Conservation (phyloP, 1,284 basidiomycete genomes). For the Coniophora puteana region DNA sequence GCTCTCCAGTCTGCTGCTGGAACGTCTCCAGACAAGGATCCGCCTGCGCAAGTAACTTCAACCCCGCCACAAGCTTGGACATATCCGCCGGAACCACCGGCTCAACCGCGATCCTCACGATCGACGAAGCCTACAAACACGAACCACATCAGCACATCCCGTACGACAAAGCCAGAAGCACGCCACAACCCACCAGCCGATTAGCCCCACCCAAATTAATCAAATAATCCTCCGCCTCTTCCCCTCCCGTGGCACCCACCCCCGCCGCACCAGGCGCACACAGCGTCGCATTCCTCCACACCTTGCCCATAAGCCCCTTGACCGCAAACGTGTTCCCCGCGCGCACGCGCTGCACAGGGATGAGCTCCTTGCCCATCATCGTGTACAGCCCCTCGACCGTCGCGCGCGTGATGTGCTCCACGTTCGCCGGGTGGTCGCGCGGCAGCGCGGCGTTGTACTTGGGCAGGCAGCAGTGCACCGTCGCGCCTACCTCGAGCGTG, state of each 20-base stretch:
- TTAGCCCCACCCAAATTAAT: conserved; percentile 84
- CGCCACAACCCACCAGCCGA: conserved; percentile 51
- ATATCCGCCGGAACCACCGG: conserved; percentile 89
- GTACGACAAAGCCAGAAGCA: conserved; percentile 1
- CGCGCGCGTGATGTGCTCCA: conserved; percentile 61
- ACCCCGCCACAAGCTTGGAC: conserved; percentile 85
- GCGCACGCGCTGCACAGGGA: conserved; percentile 79
- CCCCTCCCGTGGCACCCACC: conserved; percentile 33
- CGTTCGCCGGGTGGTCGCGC: conserved; percentile 69
- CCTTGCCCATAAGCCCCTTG: conserved; percentile 85
- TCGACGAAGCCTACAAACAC: conserved; percentile 68
- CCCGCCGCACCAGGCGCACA: conserved; percentile 61
- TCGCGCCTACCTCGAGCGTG: conserved; percentile 64
- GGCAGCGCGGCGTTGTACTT: conserved; percentile 79
- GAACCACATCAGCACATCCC: conserved; percentile 8
- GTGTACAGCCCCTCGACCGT: conserved; percentile 82
- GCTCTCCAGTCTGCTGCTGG: conserved; percentile 96
- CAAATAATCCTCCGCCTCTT: conserved; percentile 48
- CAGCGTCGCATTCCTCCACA: conserved; percentile 89
- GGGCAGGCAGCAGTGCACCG: conserved; percentile 78
- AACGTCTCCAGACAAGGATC: conserved; percentile 98
- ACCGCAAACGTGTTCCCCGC: conserved; percentile 97
- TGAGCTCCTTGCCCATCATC: conserved; percentile 97
- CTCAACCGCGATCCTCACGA: conserved; percentile 95
- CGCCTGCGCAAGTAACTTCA: conserved; percentile 90